Base-by-base conservation (phyloP, 2,329 filamentous ascomycete species). In the Diaporthe sp. region DNA sequence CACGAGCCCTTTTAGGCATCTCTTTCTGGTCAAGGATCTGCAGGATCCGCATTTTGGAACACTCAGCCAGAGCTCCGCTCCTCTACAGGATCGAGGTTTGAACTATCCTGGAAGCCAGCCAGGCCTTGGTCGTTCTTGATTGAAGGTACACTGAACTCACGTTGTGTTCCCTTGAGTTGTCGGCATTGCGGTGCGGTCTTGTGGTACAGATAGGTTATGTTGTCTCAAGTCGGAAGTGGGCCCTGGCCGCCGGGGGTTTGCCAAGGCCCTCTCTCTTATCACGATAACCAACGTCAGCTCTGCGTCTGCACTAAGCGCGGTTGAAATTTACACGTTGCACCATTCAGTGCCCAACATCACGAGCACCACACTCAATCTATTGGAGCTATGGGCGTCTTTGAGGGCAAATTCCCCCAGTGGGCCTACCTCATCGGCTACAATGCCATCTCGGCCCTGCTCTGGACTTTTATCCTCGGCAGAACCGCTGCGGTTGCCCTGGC, bases 341-440 rank as follows among this genome's bases (percentile, higher is more conserved):
- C n/a, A 61, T 25, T 19, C 44, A 42, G 46, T 51, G 22, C 55
- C 19, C 13, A n/a, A n/a, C 3, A 15, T 37, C 46, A 53, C 44
- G 15, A 53, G 6, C 22, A 51, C 57, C 46, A 62, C 31, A 19
- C 3, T 17, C 44, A 28, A 44, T 12, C n/a, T n/a, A 22, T 19
- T 31, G 12, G 12, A 44, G 49, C 10, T 1, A 77, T 77, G 76
- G 61, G 76, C 25, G 76, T 77, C 34, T 73, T 77, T 34, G 76
- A 77, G 61, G 76, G 76, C 8, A 22, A 39, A 17, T 77, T 77
- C 49, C 76, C 76, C 8, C 70, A 77, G 31, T 77, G 76, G 76
- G 68, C 51, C n/a, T 77, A 77, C n/a, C 46, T 77, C n/a, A 77
- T 77, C 17, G 76, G 73, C 62, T 77, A 75, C 44, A 77, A 77